Evolutionary conservation across 768 basidiomycete genomes (phyloP), one percentile per base, ranked within the genome.

Genomic region (Xerocomellus intermedius): DNA sequence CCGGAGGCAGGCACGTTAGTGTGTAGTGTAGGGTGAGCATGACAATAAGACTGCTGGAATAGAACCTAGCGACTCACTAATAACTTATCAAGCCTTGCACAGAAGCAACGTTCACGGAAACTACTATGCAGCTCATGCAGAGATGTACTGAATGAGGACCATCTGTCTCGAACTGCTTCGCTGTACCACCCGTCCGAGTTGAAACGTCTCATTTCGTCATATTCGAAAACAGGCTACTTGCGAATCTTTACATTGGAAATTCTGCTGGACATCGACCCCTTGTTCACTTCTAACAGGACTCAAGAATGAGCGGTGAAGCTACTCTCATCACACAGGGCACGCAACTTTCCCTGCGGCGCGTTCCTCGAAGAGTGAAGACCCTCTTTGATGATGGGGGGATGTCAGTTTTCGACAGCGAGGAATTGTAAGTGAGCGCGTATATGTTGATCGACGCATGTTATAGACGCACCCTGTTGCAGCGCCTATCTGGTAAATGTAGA

Each of bases 401-500:
- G 28, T 52, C 68, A 5, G 58, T 75, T 14, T 64, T 55, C 24
- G 69, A 72, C 56, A 69, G 65, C 49, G 66, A 66, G 16, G 71
- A 73, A 56, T 72, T 69, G 74, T 75, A 51, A 64, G 74, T 65
- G 3, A 50, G 28, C 4, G 4, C 28, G 13, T 45, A 26, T n/a
- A 41, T 33, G n/a, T 49, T 14, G 32, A 41, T 41, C 12, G n/a
- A 57, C 8, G 6, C 28, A 38, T 42, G 10, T 33, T 35, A 49
- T 50, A 26, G 44, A 52, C 33, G 28, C 8, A 13, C 36, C 41
- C 43, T 7, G 14, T 24, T 42, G 30, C 49, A 78, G 77, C 59
- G 74, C 77, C 39, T 78, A 78, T 58, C 71, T 78, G 22, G 72
- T 76, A 21, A 63, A 64, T 35, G 55, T 77, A 42, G 59, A 62